Evolutionary conservation across 257 asterid genomes (phyloP), one percentile per base, ranked within the genome.

Genomic region (Solanum pennellii): DNA sequence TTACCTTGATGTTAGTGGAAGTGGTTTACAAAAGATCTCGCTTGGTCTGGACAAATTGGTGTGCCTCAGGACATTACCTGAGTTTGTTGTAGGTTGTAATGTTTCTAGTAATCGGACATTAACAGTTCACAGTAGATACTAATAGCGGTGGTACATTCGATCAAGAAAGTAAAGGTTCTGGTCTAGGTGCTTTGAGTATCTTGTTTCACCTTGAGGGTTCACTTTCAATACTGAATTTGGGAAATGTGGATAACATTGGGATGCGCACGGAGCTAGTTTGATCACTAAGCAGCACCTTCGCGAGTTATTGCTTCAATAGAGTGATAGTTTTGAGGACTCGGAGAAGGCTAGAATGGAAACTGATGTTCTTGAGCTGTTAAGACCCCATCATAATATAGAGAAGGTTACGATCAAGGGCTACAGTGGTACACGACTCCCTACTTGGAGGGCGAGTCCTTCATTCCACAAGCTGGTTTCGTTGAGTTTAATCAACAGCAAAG

Each of bases 201-300:
- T 90, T 90, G 87, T 73, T 68, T n/a, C 89, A 91, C 90, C 92
- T 91, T 76, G 90, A 82, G 87, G 91, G 89, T 62, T 88, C 92
- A 85, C 92, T 90, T 80, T 86, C 87, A 68, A 83, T 92, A 83
- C 88, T 92, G 27, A 74, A 90, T 82, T 84, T 92, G 85, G 92
- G 89, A 87, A 89, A 89, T 66, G 92, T 91, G 83, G 41, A 77
- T n/a, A 88, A 83, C 77, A 80, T 88, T 89, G 92, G 93, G 93
- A 92, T 88, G 92, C 93, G 60, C 89, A 90, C 82, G 87, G 88
- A 73, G 93, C 93, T 33, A 91, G 90, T 83, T 77, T 92, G 82
- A 90, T 86, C 52, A 92, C 83, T 29, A 92, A 91, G 85, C 21
- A 44, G 5, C 35, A 52, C 20, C 79, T 88, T 41, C 85, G 75